phyloP scores from a whole-genome alignment of 108 stramenopile genomes.

The Cyclotella choctawhatcheeana region DNA sequence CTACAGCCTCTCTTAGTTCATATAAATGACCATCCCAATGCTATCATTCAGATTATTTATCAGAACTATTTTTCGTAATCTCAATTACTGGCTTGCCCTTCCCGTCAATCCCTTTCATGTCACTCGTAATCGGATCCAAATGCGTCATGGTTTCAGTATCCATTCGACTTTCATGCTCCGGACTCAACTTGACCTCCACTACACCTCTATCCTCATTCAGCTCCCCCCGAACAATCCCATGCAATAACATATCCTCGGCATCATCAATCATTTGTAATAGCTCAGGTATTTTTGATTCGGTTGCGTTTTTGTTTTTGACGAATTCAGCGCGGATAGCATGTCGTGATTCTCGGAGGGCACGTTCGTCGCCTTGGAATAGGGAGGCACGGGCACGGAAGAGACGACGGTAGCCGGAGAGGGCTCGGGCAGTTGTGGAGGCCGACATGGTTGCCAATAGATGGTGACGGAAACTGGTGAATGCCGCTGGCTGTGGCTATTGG shows the following conservation, averaged over 20 bases:
- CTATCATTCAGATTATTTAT: neutral
- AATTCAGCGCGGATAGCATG: conserved; percentile 79
- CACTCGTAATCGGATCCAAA: conserved; percentile 79
- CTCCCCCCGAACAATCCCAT: conserved; percentile 81
- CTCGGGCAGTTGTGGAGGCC: conserved; percentile 33
- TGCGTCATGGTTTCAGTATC: conserved; percentile 62
- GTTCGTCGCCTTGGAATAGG: conserved; percentile 73
- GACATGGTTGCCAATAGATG: no score
- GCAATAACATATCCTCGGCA: conserved; percentile 82
- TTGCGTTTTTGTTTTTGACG: conserved; percentile 55
- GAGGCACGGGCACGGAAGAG: conserved; percentile 76
- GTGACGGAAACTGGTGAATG: no score
- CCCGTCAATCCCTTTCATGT: conserved; percentile 53
- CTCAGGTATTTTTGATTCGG: conserved; percentile 64
- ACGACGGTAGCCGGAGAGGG: conserved; percentile 72
- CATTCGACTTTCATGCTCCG: conserved; percentile 63
- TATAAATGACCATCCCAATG: neutral
- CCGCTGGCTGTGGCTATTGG: no score
- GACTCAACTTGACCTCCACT: conserved; percentile 76
- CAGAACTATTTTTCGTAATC: conserved; percentile 21
- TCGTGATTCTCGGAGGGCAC: conserved; percentile 70
- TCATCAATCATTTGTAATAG: conserved; percentile 83
- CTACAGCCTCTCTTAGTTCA: neutral
- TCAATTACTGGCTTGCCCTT: conserved; percentile 27
- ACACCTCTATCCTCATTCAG: conserved; percentile 65